A percentile compares a stretch with the other conserved stretches of the same genome.
These are phyloP conservation scores for Pichia gijzeniarum DNA, from an alignment of 805 yeast genomes.

Conservation along the genomic window DNA sequence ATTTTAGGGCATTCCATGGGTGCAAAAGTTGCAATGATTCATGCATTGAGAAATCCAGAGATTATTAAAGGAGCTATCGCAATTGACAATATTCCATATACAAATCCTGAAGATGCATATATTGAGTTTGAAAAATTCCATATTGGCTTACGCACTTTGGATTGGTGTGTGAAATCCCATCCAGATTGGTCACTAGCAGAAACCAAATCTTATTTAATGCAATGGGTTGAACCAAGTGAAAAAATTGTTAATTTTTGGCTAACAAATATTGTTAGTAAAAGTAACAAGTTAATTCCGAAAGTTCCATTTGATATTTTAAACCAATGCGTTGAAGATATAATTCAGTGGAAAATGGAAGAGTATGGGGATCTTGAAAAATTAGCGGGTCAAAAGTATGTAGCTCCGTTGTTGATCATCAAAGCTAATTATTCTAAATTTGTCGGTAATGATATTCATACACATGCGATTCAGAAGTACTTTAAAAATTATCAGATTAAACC, in stretches of 20 bases:
- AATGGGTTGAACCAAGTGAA: constrained; percentile 51
- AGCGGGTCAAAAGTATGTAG: constrained; percentile 42
- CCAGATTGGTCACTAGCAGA: constrained; percentile 38
- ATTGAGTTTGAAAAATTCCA: constrained; percentile 28
- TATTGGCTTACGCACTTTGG: constrained; percentile 18
- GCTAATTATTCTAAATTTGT: constrained; percentile 55
- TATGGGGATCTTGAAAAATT: constrained; percentile 22
- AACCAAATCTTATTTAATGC: constrained; percentile 50
- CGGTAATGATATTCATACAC: constrained; percentile 17
- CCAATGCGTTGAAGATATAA: constrained; percentile 53
- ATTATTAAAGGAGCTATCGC: constrained; percentile 53
- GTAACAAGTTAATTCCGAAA: constrained; percentile 23
- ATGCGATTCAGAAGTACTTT: constrained; percentile 33
- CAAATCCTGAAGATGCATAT: constrained; percentile 37
- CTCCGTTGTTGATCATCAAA: constrained; percentile 71
- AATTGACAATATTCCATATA: constrained; percentile 75
- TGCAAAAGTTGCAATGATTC: constrained; percentile 86
- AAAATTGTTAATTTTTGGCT: constrained; percentile 67
- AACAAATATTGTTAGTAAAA: constrained; percentile 48
- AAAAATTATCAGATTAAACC: constrained; percentile 64
- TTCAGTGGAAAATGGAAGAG: constrained; percentile 41
- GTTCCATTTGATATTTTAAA: constrained; percentile 66
- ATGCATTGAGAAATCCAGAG: constrained; percentile 61
- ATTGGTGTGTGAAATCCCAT: constrained; percentile 9
- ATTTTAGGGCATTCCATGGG: constrained; percentile 84